A percentile compares a stretch with the other conserved stretches of the same genome.
These are phyloP conservation scores for Cerioporus squamosus DNA, from an alignment of 1,284 basidiomycete genomes.

Conservation along the genomic window DNA sequence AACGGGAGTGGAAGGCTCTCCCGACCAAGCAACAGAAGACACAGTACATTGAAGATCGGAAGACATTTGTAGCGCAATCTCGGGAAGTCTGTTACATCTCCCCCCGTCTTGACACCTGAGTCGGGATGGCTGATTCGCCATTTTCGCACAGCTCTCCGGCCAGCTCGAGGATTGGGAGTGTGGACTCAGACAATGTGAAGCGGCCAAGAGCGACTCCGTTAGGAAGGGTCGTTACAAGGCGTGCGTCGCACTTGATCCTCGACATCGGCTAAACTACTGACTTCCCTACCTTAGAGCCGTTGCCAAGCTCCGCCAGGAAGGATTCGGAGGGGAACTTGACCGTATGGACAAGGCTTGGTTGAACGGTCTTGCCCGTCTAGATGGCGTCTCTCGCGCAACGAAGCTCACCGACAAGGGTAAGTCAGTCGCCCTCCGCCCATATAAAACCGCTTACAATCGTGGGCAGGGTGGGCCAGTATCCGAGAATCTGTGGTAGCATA, in stretches of 20 bases:
- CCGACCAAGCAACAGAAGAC: neutral
- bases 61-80: neutral
- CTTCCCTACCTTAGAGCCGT: neutral
- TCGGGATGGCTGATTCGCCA: too few relatives aligned
- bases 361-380: neutral
- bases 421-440: neutral
- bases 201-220: too few relatives aligned
- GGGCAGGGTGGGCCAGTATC: neutral
- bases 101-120: too few relatives aligned
- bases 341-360: neutral
- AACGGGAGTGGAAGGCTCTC: neutral
- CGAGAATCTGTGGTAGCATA: neutral
- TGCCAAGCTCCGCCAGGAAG: conserved; percentile 3
- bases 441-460: neutral
- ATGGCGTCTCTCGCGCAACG: neutral
- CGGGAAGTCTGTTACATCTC: neutral
- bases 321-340: conserved; percentile 2
- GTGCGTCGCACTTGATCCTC: neutral
- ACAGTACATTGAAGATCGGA: neutral
- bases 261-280: neutral
- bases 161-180: neutral
- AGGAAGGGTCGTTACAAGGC: neutral
- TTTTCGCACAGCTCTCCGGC: too few relatives aligned
- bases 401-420: conserved; percentile 6
- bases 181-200: too few relatives aligned